phyloP scores from a whole-genome alignment of 192 early-diverging fungal species.

The Rhizophlyctis rosea region DNA sequence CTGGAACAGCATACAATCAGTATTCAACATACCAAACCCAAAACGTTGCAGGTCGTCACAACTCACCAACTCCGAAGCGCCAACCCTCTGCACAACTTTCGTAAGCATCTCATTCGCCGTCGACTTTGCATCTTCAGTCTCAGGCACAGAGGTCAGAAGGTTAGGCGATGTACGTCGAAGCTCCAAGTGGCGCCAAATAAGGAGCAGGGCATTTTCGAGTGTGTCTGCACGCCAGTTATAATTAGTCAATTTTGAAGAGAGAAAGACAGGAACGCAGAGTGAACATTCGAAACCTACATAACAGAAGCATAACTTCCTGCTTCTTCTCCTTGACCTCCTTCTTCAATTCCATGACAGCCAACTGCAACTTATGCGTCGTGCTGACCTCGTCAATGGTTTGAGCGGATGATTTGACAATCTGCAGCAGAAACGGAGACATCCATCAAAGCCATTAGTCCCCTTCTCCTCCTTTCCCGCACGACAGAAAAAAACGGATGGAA shows the following conservation, averaged over 20 bases:
- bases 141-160: not conserved
- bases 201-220: not conserved
- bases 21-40: not conserved
- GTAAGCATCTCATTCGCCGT: not conserved
- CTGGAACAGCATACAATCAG: no score
- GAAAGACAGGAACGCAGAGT: not conserved
- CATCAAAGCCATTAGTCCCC: not conserved
- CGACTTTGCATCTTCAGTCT: not conserved
- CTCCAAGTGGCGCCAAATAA: not conserved
- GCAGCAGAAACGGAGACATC: no score
- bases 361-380: not conserved
- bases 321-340: not conserved
- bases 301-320: not conserved
- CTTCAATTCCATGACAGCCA: not conserved
- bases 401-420: no score
- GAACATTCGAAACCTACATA: not conserved
- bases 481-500: not conserved
- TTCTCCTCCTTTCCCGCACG: not conserved
- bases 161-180: not conserved
- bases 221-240: not conserved
- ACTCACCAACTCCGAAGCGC: not conserved
- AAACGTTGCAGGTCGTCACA: not conserved
- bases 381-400: no score
- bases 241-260: not conserved
- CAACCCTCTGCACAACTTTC: not conserved